phyloP scores from a whole-genome alignment of 495 filamentous ascomycete genomes.

The Penicillium pancosmium region DNA sequence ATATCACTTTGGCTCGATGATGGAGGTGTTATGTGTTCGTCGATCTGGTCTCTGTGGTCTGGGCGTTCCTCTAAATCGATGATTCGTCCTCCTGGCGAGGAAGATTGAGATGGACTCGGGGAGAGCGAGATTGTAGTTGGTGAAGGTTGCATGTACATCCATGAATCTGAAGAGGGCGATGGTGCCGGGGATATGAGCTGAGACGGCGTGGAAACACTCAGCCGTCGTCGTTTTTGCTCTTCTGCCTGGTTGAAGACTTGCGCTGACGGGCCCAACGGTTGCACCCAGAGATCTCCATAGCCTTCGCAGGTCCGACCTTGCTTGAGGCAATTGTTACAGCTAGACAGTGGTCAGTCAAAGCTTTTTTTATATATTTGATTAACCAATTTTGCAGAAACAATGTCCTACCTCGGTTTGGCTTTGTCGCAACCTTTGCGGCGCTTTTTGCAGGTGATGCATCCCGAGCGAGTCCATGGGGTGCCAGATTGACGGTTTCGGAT shows the following conservation, averaged over 20 bases:
- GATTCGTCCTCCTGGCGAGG: slow-evolving; percentile 11
- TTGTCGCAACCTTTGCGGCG: slow-evolving; percentile 50
- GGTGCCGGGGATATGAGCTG: slow-evolving; percentile 23
- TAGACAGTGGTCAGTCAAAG: slow-evolving; percentile 13
- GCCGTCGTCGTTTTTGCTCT: slow-evolving; percentile 30
- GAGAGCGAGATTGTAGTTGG: slow-evolving; percentile 11
- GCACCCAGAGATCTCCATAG: slow-evolving; percentile 48
- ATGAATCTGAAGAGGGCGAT: slow-evolving; percentile 21
- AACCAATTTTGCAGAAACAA: background rate
- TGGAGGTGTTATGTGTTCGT: background rate
- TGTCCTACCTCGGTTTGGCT: slow-evolving; percentile 43
- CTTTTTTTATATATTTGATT: background rate
- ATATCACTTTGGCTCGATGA: background rate
- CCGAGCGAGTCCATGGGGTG: slow-evolving; percentile 46
- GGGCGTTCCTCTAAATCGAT: slow-evolving; percentile 6
- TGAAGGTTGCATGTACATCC: slow-evolving; percentile 16
- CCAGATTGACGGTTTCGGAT: slow-evolving; percentile 37
- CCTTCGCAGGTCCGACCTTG: slow-evolving; percentile 45
- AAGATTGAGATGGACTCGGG: slow-evolving; percentile 12
- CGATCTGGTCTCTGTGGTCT: background rate
- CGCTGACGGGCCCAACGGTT: slow-evolving; percentile 39
- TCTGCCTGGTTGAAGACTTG: slow-evolving; percentile 33
- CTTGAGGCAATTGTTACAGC: slow-evolving; percentile 45
- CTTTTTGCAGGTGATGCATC: slow-evolving; percentile 48
- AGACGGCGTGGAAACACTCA: slow-evolving; percentile 18